Percentiles rank a stretch among this genome's conserved stretches.
Conservation (phyloP, 768 basidiomycete genomes). For the Chalciporus chontae region DNA sequence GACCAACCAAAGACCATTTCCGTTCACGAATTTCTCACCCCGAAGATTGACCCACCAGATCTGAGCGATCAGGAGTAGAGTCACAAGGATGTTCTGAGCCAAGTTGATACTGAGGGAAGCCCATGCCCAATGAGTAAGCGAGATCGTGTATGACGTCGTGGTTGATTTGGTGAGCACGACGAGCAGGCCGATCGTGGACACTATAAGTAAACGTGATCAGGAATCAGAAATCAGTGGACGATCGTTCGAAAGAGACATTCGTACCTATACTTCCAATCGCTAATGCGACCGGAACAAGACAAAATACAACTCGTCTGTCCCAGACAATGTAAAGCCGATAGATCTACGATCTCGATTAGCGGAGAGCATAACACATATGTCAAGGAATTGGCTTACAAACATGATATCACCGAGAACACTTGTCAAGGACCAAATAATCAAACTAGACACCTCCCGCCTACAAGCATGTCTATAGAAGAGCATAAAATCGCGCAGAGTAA, state of each 20-base stretch:
- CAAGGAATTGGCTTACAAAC: neutral
- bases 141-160: neutral
- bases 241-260: too few relatives aligned
- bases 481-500: too few relatives aligned
- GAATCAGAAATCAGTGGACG: neutral
- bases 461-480: neutral
- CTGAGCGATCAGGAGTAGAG: conserved; percentile 1
- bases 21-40: neutral
- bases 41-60: conserved; percentile 4
- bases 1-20: neutral
- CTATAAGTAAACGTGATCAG: neutral
- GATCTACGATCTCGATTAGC: neutral
- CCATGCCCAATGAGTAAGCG: conserved; percentile 1
- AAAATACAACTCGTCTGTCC: neutral
- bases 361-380: neutral
- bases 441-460: conserved; percentile 7
- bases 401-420: conserved; percentile 1
- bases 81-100: conserved; percentile 6
- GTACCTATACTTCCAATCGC: conserved; percentile 1
- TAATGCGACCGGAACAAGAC: neutral
- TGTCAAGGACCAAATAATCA: conserved; percentile 2
- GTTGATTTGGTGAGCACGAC: neutral
- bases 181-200: neutral
- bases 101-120: conserved; percentile 4
- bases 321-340: conserved; percentile 8